phyloP scores from a whole-genome alignment of 768 basidiomycete species.

The Podaxis carcinomalis region DNA sequence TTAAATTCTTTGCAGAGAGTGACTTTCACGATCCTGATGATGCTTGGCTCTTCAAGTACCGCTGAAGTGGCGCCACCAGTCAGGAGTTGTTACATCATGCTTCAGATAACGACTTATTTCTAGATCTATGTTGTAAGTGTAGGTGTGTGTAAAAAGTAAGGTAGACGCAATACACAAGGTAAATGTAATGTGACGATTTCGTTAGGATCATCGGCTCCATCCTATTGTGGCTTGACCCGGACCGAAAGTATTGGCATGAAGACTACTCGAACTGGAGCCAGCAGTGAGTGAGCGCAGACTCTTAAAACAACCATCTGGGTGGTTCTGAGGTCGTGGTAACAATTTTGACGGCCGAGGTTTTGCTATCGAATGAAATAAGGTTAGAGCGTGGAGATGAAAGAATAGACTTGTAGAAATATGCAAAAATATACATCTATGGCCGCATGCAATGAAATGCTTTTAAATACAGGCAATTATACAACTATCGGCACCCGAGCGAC shows the following conservation, averaged over 20 bases:
- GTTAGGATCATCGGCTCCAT: too few relatives aligned
- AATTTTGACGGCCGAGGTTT: too few relatives aligned
- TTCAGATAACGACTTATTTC: background rate
- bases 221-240: too few relatives aligned
- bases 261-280: too few relatives aligned
- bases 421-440: background rate
- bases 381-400: background rate
- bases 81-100: background rate
- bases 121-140: background rate
- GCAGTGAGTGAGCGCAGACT: too few relatives aligned
- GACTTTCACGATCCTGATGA: constrained; percentile 33
- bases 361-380: background rate
- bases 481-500: background rate
- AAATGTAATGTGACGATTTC: too few relatives aligned
- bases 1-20: constrained; percentile 33
- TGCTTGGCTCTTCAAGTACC: constrained; percentile 37
- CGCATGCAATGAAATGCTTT: background rate
- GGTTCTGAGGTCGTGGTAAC: too few relatives aligned
- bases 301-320: too few relatives aligned
- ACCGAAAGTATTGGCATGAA: too few relatives aligned
- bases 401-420: background rate
- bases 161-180: too few relatives aligned
- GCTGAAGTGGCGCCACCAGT: constrained; percentile 12
- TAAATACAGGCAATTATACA: background rate
- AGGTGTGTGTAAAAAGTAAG: background rate